Evolutionary conservation across 345 rosid species (phyloP).

Genomic region (Salix viminalis): DNA sequence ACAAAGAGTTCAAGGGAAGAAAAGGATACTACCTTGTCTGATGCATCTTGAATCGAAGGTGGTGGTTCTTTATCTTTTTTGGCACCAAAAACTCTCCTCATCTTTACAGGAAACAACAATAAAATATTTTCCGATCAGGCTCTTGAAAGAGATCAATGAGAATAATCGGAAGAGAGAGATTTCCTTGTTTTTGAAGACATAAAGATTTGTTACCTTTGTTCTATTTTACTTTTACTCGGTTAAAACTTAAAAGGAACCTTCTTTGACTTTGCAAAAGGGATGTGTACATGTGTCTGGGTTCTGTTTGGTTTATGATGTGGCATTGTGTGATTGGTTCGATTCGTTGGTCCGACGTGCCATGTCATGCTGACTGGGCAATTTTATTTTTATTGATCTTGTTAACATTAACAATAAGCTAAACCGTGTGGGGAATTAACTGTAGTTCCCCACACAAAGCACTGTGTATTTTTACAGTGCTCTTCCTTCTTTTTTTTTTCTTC

Average conservation of each 20-base stretch:
- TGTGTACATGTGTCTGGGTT: not conserved
- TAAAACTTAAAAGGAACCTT: not conserved
- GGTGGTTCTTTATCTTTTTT: slow-evolving; percentile 95
- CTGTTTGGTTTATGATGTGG: not conserved
- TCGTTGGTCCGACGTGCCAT: not conserved
- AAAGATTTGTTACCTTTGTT: not conserved
- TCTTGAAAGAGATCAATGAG: not conserved
- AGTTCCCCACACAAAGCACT: too few species aligned
- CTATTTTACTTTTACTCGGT: not conserved
- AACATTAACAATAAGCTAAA: too few species aligned
- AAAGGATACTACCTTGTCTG: slow-evolving; percentile 57
- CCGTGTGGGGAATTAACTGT: too few species aligned
- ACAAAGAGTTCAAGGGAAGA: not conserved
- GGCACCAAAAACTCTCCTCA: slow-evolving; percentile 84
- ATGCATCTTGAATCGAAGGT: slow-evolving; percentile 74
- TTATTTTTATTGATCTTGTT: not conserved
- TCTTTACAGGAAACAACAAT: slow-evolving; percentile 10
- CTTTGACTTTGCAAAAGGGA: not conserved
- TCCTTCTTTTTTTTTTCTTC: too few species aligned
- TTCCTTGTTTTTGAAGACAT: not conserved
- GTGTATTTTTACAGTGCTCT: too few species aligned
- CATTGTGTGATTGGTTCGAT: not conserved
- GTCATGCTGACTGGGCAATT: too few species aligned
- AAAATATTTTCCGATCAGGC: not conserved
- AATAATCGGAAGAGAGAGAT: not conserved